These are phyloP conservation scores for Aspergillus sp. DNA, from an alignment of 2,329 filamentous ascomycete species.

Conservation along the genomic window DNA sequence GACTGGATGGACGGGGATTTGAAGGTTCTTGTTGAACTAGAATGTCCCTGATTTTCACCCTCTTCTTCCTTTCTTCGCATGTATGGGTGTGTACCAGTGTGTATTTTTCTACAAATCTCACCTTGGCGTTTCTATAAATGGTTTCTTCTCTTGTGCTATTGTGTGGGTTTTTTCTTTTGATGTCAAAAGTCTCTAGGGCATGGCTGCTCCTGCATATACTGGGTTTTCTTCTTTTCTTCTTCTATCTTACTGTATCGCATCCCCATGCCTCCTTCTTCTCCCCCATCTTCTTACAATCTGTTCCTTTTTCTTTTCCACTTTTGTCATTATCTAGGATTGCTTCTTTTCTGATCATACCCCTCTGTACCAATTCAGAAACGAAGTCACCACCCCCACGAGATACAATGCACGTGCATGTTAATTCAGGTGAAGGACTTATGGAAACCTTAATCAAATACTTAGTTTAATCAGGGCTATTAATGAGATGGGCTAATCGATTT, in stretches of 20 bases:
- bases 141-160: background rate
- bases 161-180: background rate
- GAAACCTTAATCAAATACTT: background rate
- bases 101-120: background rate
- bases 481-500: background rate
- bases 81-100: background rate
- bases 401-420: background rate
- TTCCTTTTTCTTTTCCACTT: background rate
- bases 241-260: background rate
- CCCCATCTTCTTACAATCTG: background rate
- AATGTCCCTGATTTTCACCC: conserved; percentile 4
- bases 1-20: conserved; percentile 50
- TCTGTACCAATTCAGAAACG: background rate
- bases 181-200: background rate
- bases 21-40: conserved; percentile 42
- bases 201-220: background rate
- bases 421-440: background rate
- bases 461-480: background rate
- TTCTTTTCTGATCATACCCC: background rate
- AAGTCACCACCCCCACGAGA: background rate
- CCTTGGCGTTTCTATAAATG: background rate
- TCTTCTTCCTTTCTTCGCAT: background rate
- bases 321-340: background rate
- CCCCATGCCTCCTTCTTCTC: background rate
- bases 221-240: background rate